phyloP scores from a whole-genome alignment of 495 filamentous ascomycete genomes.

The Ramalina peruviana region DNA sequence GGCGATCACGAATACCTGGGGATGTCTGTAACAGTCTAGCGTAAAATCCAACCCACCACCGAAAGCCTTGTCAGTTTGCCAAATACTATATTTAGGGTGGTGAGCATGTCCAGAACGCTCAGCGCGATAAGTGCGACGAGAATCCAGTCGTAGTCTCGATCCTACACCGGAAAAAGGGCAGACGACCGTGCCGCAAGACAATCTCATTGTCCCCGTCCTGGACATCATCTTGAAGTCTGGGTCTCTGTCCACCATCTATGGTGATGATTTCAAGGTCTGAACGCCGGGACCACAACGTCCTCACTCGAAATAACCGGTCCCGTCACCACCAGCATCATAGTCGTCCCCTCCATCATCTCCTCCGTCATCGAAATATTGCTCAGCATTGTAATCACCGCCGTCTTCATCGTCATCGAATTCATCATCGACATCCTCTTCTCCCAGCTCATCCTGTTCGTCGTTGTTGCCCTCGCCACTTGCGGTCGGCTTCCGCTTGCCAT shows the following conservation, averaged over 20 bases:
- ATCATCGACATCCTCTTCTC: conserved; percentile 41
- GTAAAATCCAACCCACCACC: too few species aligned
- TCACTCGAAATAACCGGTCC: conserved; percentile 29
- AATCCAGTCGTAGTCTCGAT: too few species aligned
- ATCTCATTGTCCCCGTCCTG: too few species aligned
- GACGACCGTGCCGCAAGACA: too few species aligned
- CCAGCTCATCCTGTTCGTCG: conserved; percentile 25
- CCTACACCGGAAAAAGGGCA: too few species aligned
- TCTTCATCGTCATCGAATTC: conserved; percentile 45
- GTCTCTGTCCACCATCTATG: background rate
- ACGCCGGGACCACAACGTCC: background rate
- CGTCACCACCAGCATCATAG: conserved; percentile 36
- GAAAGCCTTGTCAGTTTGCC: too few species aligned
- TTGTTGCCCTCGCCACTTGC: conserved; percentile 20
- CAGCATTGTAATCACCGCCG: conserved; percentile 48
- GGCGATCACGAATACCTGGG: too few species aligned
- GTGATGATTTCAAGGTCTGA: background rate
- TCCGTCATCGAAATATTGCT: conserved; percentile 51
- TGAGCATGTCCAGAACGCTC: too few species aligned
- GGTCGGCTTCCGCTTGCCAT: conserved; percentile 35
- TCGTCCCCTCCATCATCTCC: conserved; percentile 41
- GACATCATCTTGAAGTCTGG: background rate
- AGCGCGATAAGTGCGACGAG: too few species aligned
- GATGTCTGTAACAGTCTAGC: too few species aligned
- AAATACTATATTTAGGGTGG: too few species aligned